Evolutionary conservation across 2,329 filamentous ascomycete species (phyloP).

Genomic region (Paecilomyces niveus): DNA sequence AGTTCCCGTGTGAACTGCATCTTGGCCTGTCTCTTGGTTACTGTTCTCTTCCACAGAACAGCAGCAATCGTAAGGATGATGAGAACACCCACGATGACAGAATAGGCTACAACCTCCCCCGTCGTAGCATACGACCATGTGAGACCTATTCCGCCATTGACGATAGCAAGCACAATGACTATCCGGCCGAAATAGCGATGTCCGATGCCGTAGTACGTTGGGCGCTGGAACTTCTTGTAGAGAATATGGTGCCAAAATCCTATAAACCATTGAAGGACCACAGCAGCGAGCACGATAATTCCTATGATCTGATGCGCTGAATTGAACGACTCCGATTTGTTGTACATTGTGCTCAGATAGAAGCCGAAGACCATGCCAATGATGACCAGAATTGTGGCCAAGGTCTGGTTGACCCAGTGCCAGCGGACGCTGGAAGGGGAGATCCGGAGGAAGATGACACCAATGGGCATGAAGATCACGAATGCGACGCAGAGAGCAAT

Average conservation of each 20-base stretch:
- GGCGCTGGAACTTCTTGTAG: constrained; percentile 14
- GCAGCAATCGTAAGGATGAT: not conserved
- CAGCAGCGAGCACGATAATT: constrained; percentile 28
- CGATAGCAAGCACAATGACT: constrained; percentile 16
- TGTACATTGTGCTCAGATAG: constrained; percentile 25
- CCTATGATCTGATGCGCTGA: constrained; percentile 44
- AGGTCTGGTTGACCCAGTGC: constrained; percentile 35
- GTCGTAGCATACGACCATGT: constrained; percentile 11
- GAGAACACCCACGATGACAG: constrained; percentile 4
- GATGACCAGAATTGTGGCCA: constrained; percentile 30
- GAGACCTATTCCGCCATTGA: constrained; percentile 12
- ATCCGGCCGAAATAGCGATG: constrained; percentile 21
- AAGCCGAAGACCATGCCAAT: constrained; percentile 36
- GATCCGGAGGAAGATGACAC: constrained; percentile 13
- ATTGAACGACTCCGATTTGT: constrained; percentile 34
- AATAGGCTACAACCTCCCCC: constrained; percentile 9
- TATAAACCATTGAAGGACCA: constrained; percentile 30
- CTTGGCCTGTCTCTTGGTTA: not conserved
- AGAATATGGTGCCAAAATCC: constrained; percentile 33
- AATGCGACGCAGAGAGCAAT: constrained; percentile 9
- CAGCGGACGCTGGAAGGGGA: constrained; percentile 13
- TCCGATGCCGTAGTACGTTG: constrained; percentile 12
- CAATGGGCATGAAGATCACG: constrained; percentile 13
- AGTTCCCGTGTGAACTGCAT: not conserved
- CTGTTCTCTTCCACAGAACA: constrained; percentile 2